Percentiles rank a stretch among this genome's conserved stretches.
phyloP scores from a whole-genome alignment of 495 filamentous ascomycete species.

The Aspergillus saccharolyticus region DNA sequence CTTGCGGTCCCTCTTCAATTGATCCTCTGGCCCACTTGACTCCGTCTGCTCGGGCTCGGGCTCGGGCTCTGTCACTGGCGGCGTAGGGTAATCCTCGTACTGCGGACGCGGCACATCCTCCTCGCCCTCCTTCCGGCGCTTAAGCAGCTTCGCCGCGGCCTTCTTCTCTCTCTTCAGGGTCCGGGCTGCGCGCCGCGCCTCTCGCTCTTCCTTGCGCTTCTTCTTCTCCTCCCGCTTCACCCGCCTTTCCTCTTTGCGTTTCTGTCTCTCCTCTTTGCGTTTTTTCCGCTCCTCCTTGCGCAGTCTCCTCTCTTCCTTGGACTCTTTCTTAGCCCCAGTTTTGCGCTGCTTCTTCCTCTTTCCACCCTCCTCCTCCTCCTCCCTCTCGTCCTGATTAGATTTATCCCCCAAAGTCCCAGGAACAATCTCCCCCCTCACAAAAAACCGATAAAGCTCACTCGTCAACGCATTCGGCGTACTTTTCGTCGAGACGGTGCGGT shows the following conservation, averaged over 20 bases:
- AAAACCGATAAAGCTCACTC: slow-evolving; percentile 72
- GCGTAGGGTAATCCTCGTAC: slow-evolving; percentile 38
- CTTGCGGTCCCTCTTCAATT: slow-evolving; percentile 15
- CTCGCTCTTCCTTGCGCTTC: slow-evolving; percentile 34
- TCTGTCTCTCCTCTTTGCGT: slow-evolving; percentile 6
- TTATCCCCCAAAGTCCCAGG: slow-evolving; percentile 54
- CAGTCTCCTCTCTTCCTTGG: slow-evolving; percentile 23
- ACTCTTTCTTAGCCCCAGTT: no score
- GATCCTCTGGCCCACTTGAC: slow-evolving; percentile 16
- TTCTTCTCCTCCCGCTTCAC: slow-evolving; percentile 15
- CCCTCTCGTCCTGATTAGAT: slow-evolving; percentile 4
- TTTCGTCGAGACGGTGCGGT: no score
- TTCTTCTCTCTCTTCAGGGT: slow-evolving; percentile 28
- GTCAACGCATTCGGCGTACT: slow-evolving; percentile 36
- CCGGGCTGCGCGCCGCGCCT: slow-evolving; percentile 13
- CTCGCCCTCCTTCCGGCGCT: slow-evolving; percentile 22
- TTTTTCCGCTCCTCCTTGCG: slow-evolving; percentile 12
- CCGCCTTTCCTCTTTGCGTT: slow-evolving; percentile 7
- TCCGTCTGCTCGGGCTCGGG: slow-evolving; percentile 20
- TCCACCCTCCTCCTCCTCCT: slow-evolving; percentile 17
- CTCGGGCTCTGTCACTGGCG: slow-evolving; percentile 32
- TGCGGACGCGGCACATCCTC: slow-evolving; percentile 16
- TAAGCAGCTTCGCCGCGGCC: slow-evolving; percentile 28
- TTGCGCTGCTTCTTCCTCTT: slow-evolving; percentile 28
- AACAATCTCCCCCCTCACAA: slow-evolving; percentile 70